These are phyloP conservation scores for Candida krabiensis DNA, from an alignment of 805 yeast species.

Conservation along the genomic window DNA sequence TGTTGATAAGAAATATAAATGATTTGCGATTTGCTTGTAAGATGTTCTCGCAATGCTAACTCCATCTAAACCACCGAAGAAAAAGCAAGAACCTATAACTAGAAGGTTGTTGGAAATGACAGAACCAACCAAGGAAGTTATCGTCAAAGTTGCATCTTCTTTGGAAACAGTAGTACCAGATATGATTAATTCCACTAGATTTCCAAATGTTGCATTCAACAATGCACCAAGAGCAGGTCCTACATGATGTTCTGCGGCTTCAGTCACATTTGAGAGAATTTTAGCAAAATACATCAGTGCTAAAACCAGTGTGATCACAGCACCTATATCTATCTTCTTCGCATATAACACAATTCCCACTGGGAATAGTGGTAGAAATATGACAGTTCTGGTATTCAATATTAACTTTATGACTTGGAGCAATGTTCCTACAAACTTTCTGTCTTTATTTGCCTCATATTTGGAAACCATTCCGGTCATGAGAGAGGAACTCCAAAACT, in stretches of 20 bases:
- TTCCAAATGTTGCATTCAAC: conserved; percentile 16
- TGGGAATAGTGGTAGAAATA: conserved; percentile 15
- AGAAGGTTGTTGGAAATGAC: conserved; percentile 16
- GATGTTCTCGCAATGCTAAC: conserved; percentile 5
- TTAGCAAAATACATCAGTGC: conserved; percentile 19
- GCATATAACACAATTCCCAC: conserved; percentile 16
- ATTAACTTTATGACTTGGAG: conserved; percentile 13
- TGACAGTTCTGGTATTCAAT: conserved; percentile 13
- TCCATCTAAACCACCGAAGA: conserved; percentile 17
- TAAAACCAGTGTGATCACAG: conserved; percentile 14
- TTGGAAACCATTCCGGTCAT: conserved; percentile 11
- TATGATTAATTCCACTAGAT: conserved; percentile 15
- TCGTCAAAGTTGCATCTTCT: conserved; percentile 17
- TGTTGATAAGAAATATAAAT: conserved; percentile 11
- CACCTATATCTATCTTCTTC: conserved; percentile 11
- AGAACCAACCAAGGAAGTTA: conserved; percentile 16
- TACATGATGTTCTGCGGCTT: conserved; percentile 17
- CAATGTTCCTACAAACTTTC: conserved; percentile 9
- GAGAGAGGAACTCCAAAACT: conserved; percentile 10
- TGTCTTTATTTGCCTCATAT: conserved; percentile 13
- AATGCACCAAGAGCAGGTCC: conserved; percentile 18
- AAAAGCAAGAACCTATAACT: conserved; percentile 17
- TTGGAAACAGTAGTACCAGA: conserved; percentile 18
- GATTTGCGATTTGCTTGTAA: conserved; percentile 11
- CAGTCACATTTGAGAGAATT: conserved; percentile 16